phyloP scores from a whole-genome alignment of 2,329 filamentous ascomycete species.

The Stagonosporopsis cucurbitacearum region DNA sequence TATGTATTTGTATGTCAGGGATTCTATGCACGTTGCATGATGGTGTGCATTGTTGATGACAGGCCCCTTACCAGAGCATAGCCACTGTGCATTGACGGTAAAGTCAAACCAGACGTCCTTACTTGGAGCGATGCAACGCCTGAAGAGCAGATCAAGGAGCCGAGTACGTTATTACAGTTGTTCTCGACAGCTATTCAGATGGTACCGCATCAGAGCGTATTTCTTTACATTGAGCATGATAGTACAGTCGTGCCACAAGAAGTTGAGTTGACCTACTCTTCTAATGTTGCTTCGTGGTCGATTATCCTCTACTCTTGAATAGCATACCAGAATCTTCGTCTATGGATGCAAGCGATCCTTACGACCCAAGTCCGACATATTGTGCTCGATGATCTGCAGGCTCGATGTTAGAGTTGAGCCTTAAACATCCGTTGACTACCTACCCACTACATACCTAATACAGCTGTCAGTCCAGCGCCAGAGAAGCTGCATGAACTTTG shows the following conservation, averaged over 20 bases:
- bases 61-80: constrained; percentile 6
- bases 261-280: neutral
- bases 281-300: neutral
- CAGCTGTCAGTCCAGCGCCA: constrained; percentile 1
- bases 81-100: constrained; percentile 9
- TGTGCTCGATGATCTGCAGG: neutral
- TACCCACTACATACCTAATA: no score
- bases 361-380: neutral
- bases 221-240: neutral
- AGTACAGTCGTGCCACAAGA: neutral
- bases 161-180: neutral
- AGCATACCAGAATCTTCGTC: neutral
- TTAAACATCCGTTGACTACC: neutral
- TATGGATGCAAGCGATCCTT: neutral
- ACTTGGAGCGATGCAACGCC: neutral
- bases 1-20: neutral
- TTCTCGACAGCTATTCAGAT: neutral
- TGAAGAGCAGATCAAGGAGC: neutral
- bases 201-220: no score
- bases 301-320: neutral
- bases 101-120: constrained; percentile 2
- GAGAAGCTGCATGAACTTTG: neutral
- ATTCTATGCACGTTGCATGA: constrained; percentile 7
- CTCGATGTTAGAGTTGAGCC: neutral
- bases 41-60: constrained; percentile 1